These are phyloP conservation scores for Mycena belliarum DNA, from an alignment of 768 basidiomycete species.

Conservation along the genomic window DNA sequence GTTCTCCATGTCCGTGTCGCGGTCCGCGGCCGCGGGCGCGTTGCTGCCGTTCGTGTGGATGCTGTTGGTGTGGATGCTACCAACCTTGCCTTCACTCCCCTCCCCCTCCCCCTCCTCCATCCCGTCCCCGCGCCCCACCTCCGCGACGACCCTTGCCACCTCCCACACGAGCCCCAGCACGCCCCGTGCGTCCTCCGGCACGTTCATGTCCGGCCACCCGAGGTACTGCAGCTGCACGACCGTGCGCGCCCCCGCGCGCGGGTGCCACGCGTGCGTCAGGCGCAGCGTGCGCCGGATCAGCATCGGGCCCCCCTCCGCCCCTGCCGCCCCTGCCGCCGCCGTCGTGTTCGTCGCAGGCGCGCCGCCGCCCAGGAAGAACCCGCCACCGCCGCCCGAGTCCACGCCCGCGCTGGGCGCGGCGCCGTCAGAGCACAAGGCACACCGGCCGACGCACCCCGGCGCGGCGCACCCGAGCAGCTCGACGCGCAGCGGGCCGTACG, in stretches of 20 bases:
- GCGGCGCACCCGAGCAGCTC: slow-evolving; percentile 34
- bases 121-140: slow-evolving; percentile 20
- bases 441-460: slow-evolving; percentile 19
- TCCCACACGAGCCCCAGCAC: slow-evolving; percentile 73
- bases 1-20: background rate
- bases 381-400: background rate
- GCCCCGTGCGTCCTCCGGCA: slow-evolving; percentile 80
- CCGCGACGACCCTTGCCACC: slow-evolving; percentile 52
- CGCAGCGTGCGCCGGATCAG: slow-evolving; percentile 65
- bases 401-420: slow-evolving; percentile 5
- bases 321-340: no score
- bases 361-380: no score
- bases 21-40: background rate
- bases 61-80: no score
- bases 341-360: no score
- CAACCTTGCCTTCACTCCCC: no score
- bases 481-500: slow-evolving; percentile 73
- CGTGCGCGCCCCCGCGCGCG: slow-evolving; percentile 58
- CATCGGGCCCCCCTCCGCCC: slow-evolving; percentile 15
- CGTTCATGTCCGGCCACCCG: slow-evolving; percentile 96
- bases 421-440: background rate
- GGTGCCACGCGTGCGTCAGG: slow-evolving; percentile 63
- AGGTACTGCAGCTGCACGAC: slow-evolving; percentile 90
- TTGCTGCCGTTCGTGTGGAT: no score
- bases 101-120: background rate